phyloP scores from a whole-genome alignment of 108 stramenopile species.

The Parietichytrium sp. region DNA sequence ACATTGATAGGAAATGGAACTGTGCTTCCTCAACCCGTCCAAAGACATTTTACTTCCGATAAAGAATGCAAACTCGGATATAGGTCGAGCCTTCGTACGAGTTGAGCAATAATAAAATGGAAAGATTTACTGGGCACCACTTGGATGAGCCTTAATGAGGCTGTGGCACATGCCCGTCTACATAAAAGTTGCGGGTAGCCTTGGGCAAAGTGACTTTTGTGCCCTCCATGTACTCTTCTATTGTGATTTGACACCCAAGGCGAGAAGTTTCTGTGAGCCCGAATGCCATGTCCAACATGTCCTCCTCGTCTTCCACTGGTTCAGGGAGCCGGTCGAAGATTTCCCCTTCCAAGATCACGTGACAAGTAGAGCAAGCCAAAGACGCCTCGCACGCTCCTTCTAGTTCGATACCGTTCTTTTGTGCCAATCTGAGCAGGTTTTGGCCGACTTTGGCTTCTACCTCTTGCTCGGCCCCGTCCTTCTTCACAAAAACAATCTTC shows the following conservation, averaged over 20 bases:
- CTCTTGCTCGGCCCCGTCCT: neutral
- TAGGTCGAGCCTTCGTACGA: too few relatives aligned
- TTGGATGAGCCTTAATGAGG: too few relatives aligned
- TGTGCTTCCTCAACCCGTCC: too few relatives aligned
- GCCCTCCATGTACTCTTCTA: constrained; percentile 84
- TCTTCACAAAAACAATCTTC: neutral
- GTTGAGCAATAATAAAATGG: too few relatives aligned
- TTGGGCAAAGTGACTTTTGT: constrained; percentile 78
- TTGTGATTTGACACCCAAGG: constrained; percentile 87
- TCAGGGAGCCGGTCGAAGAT: constrained; percentile 74
- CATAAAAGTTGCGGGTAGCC: constrained; percentile 93
- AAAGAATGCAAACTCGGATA: too few relatives aligned
- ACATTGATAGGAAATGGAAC: too few relatives aligned
- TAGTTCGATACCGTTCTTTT: constrained; percentile 29
- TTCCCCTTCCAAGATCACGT: constrained; percentile 79
- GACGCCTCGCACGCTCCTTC: constrained; percentile 90
- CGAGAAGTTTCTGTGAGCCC: constrained; percentile 88
- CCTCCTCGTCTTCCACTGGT: constrained; percentile 74
- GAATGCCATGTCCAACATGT: constrained; percentile 98
- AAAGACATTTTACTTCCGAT: too few relatives aligned
- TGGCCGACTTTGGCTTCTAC: constrained; percentile 39
- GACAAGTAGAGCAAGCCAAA: constrained; percentile 94
- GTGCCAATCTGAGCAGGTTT: constrained; percentile 35
- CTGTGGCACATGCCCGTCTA: constrained; percentile 95
- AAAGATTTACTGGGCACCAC: too few relatives aligned